Evolutionary conservation across 2,329 filamentous ascomycete genomes (phyloP), one percentile per base, ranked within the genome.

Genomic region (Chalaropsis thielavioides): DNA sequence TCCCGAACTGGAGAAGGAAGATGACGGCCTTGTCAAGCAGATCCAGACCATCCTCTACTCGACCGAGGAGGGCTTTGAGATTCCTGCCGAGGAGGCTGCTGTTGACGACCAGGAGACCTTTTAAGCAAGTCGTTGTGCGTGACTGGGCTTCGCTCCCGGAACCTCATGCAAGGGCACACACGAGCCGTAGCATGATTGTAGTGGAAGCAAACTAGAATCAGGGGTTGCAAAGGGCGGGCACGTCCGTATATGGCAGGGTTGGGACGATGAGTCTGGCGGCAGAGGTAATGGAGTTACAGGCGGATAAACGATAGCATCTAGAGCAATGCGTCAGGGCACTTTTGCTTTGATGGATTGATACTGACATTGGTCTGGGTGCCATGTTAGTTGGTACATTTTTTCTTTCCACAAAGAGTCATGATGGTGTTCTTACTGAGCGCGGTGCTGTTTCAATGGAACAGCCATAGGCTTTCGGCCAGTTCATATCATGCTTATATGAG

Each of bases 31-130:
- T 68, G 83, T 97, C 75, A 96, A 96, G 83, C 87, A 92, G 75
- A 96, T 99, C 75, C 94, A 99, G 79, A 86, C 84, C 41, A 97
- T 97, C 73, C 81, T 99, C 69, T 99, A 99, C 81, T 96, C 91
- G 68, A 99, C 94, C 68, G 94, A 99, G 81, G 86, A 89, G 70
- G 86, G 87, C 41, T 95, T 95, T 72, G 91, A 95, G 79, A 95
- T 96, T 71, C 91, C 91, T 5, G 85, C 86, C 61, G 89, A 94
- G 74, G 83, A 79, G 24, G 87, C 91, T 71, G 83, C 76, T 19
- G 75, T 84, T 66, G 86, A 86, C 69, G 89, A 92, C 73, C 87
- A 92, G 75, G 89, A 94, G 82, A 91, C 88, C 64, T 90, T 90
- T 72, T 90, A 76, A 74, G 61, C 15, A 59, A 35, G 43, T 51